Percentiles rank a stretch among this genome's conserved stretches.
phyloP scores from a whole-genome alignment of 257 asterid genomes.

The Parsonsia alboflavescens region DNA sequence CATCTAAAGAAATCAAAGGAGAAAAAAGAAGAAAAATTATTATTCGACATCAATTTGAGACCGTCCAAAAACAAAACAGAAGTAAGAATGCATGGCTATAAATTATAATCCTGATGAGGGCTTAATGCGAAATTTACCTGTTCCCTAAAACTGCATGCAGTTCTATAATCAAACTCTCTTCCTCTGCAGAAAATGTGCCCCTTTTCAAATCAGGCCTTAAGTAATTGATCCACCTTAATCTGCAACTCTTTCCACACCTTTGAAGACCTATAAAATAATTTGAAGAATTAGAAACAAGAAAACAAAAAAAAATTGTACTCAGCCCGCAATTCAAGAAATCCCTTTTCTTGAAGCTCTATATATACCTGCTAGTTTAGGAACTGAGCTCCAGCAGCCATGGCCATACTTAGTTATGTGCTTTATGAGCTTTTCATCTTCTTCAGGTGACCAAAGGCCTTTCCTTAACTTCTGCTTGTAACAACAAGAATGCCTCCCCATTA shows the following conservation, averaged over 20 bases:
- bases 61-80: too few relatives aligned
- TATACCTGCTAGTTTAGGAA: conserved; percentile 86
- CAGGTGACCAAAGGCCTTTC: conserved; percentile 98
- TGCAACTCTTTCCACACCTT: conserved; percentile 94
- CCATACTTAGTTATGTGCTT: conserved; percentile 75
- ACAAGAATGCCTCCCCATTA: conserved; percentile 95
- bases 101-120: not conserved
- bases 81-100: not conserved
- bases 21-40: not conserved
- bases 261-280: conserved; percentile 42
- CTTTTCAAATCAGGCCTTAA: conserved; percentile 87
- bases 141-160: conserved; percentile 92
- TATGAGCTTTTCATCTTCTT: conserved; percentile 91
- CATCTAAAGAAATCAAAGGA: conserved; percentile 38
- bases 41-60: too few relatives aligned
- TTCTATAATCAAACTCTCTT: conserved; percentile 71
- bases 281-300: too few relatives aligned
- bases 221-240: conserved; percentile 88
- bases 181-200: conserved; percentile 85
- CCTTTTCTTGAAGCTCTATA: not conserved
- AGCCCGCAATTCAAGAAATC: not conserved
- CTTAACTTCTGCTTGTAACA: conserved; percentile 82
- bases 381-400: conserved; percentile 99
- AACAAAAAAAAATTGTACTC: not conserved
- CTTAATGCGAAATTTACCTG: conserved; percentile 37